Evolutionary conservation across 2,329 filamentous ascomycete species (phyloP).

Genomic region (Penicillium capsulatum): DNA sequence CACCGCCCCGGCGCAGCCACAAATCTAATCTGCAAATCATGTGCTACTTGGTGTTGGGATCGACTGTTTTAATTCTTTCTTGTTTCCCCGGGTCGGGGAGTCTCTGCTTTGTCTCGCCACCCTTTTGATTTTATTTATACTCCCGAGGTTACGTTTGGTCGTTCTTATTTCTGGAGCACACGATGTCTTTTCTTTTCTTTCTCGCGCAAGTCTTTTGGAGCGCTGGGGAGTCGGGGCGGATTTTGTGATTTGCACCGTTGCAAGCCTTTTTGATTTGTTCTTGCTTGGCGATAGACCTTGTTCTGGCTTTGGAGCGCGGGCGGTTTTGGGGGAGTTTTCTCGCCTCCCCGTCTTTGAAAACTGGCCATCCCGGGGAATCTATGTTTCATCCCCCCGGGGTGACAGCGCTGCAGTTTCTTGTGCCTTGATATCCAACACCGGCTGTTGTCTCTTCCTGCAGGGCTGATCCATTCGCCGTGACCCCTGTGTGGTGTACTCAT

Average conservation of each 20-base stretch:
- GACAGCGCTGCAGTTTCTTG: neutral
- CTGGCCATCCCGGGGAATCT: too few relatives aligned
- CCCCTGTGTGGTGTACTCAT: constrained; percentile 9
- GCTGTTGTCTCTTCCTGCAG: too few relatives aligned
- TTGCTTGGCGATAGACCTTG: constrained; percentile 17
- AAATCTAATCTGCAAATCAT: constrained; percentile 29
- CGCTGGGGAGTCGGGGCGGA: constrained; percentile 9
- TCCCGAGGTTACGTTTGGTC: too few relatives aligned
- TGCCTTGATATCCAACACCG: neutral
- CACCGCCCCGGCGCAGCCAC: constrained; percentile 36
- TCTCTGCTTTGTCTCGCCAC: too few relatives aligned
- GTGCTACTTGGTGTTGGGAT: constrained; percentile 14
- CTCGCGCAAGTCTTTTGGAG: too few relatives aligned
- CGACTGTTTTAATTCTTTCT: constrained; percentile 3
- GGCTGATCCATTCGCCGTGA: neutral
- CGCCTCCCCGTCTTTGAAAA: too few relatives aligned
- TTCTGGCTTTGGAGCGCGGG: constrained; percentile 11
- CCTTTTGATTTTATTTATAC: too few relatives aligned
- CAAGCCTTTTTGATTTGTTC: constrained; percentile 2
- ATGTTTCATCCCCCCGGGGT: too few relatives aligned
- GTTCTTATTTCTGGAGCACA: too few relatives aligned
- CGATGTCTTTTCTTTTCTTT: too few relatives aligned
- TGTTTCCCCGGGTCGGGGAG: constrained; percentile 9
- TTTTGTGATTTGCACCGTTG: constrained; percentile 4
- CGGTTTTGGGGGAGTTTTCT: neutral